Percentiles rank a stretch among this genome's conserved stretches.
These are phyloP conservation scores for Raffaelea arxii DNA, from an alignment of 2,329 filamentous ascomycete species.

Conservation along the genomic window DNA sequence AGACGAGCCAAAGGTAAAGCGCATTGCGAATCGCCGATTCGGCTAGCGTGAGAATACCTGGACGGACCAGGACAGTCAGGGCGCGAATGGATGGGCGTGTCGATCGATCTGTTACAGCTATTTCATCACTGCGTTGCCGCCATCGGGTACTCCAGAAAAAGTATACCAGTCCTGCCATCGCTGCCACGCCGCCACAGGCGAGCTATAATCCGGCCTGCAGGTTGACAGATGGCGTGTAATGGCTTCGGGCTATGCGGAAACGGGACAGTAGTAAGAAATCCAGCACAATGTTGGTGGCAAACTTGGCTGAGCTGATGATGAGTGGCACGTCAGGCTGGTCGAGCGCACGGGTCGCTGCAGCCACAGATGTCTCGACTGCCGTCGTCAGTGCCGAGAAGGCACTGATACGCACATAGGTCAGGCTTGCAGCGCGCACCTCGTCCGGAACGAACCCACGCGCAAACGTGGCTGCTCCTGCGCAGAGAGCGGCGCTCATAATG, in stretches of 20 bases:
- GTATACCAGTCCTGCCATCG: conserved; percentile 47
- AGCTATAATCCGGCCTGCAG: conserved; percentile 56
- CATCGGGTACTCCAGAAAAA: conserved; percentile 39
- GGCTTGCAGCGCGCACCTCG: conserved; percentile 43
- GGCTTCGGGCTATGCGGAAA: conserved; percentile 51
- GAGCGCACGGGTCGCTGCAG: conserved; percentile 51
- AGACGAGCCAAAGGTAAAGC: conserved; percentile 62
- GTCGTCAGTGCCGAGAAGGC: conserved; percentile 54
- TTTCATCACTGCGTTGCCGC: conserved; percentile 7
- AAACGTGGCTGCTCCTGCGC: conserved; percentile 42
- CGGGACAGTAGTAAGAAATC: conserved; percentile 58
- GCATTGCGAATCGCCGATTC: conserved; percentile 61
- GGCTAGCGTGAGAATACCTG: conserved; percentile 48
- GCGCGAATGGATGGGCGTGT: conserved; percentile 28
- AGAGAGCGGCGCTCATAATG: conserved; percentile 50
- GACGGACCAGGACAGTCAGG: conserved; percentile 41
- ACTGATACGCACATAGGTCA: conserved; percentile 56
- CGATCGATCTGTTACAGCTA: neutral
- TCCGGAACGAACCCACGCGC: conserved; percentile 53
- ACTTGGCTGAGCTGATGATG: conserved; percentile 53
- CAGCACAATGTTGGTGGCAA: conserved; percentile 55
- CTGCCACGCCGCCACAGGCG: conserved; percentile 47
- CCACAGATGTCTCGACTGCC: conserved; percentile 53
- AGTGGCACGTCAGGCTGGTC: conserved; percentile 62
- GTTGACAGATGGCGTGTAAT: conserved; percentile 46